phyloP scores from a whole-genome alignment of 768 basidiomycete genomes.

The Tricholoma saponaceum region DNA sequence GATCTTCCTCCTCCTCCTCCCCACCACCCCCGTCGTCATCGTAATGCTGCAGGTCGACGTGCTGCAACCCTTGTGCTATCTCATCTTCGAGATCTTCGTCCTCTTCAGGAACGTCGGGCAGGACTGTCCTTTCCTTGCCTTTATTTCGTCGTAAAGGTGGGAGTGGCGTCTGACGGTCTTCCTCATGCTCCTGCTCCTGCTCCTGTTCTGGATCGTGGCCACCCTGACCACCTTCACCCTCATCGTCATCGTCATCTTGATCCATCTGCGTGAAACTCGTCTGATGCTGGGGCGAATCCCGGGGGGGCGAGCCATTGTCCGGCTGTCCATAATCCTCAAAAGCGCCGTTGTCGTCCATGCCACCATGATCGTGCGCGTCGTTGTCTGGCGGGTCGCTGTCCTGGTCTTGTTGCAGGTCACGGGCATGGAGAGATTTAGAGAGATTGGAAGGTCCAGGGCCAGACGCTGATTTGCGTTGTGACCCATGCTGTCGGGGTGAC shows the following conservation, averaged over 20 bases:
- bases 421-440: conserved; percentile 27
- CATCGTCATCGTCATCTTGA: conserved; percentile 44
- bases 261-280: conserved; percentile 47
- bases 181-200: conserved; percentile 14
- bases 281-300: conserved; percentile 26
- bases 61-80: conserved; percentile 36
- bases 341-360: conserved; percentile 21
- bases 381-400: conserved; percentile 28
- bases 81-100: conserved; percentile 41
- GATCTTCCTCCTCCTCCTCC: conserved; percentile 25
- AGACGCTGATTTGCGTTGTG: conserved; percentile 28
- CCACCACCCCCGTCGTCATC: conserved; percentile 29
- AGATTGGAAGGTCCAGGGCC: conserved; percentile 39
- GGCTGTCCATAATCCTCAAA: conserved; percentile 23
- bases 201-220: neutral
- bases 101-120: conserved; percentile 35
- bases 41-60: conserved; percentile 26
- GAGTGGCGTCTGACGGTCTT: conserved; percentile 23
- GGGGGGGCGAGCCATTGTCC: conserved; percentile 16
- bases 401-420: conserved; percentile 22
- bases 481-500: conserved; percentile 42
- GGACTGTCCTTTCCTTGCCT: conserved; percentile 12
- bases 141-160: conserved; percentile 12
- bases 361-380: conserved; percentile 11
- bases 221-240: conserved; percentile 20